A percentile compares a stretch with the other conserved stretches of the same genome.
Conservation (phyloP, 768 basidiomycete genomes). For the Pleurotus citrinopileatus region DNA sequence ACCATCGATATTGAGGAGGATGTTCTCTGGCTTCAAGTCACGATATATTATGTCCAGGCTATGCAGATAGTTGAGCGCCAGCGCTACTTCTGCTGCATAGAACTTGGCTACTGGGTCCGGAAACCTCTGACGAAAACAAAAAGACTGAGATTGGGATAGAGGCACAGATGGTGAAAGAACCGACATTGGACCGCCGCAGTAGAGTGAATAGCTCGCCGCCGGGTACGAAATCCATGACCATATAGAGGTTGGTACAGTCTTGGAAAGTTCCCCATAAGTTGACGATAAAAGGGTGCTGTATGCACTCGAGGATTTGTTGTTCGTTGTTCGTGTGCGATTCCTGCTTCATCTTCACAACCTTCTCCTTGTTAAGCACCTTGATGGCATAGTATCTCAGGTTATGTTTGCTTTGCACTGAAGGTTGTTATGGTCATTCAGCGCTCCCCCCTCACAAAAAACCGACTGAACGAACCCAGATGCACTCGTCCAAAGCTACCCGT, state of each 20-base stretch:
- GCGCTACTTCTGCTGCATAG: conserved; percentile 92
- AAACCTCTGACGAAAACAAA: conserved; percentile 59
- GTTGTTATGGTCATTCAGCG: conserved; percentile 12
- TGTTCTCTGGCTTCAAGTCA: conserved; percentile 97
- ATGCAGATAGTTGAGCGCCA: conserved; percentile 91
- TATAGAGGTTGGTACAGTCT: conserved; percentile 89
- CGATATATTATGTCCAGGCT: conserved; percentile 89
- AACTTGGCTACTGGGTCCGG: conserved; percentile 98
- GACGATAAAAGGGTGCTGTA: conserved; percentile 92
- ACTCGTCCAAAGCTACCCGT: conserved; percentile 99
- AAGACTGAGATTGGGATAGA: not conserved
- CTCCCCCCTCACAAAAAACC: conserved; percentile 9
- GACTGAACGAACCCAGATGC: conserved; percentile 60
- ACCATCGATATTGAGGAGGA: conserved; percentile 89
- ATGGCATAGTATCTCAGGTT: conserved; percentile 96
- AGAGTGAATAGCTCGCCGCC: conserved; percentile 97
- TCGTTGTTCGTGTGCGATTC: conserved; percentile 98
- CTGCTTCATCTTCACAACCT: conserved; percentile 90
- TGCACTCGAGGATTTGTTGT: conserved; percentile 77
- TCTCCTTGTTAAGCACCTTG: conserved; percentile 92
- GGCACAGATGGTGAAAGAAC: conserved; percentile 23
- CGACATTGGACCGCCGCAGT: conserved; percentile 82
- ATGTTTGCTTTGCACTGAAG: conserved; percentile 81
- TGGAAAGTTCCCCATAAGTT: conserved; percentile 97
- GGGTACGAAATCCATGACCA: conserved; percentile 97